Evolutionary conservation across 1,284 basidiomycete genomes (phyloP), one percentile per base, ranked within the genome.

Genomic region (Ustilago sp.): DNA sequence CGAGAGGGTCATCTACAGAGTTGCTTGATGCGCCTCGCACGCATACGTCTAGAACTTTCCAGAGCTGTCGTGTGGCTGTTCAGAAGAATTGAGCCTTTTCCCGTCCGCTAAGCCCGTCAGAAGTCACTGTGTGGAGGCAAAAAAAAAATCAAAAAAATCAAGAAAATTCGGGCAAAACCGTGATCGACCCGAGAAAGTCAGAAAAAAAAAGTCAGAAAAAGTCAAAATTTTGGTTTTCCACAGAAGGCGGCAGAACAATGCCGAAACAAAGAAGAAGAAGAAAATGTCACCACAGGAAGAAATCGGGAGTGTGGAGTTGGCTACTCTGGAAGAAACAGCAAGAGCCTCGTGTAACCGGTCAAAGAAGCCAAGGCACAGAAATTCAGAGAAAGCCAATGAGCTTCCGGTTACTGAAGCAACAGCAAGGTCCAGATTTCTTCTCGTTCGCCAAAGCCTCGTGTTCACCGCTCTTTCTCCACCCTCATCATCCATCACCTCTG

Each of bases 151-250:
- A n/a, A n/a, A 23, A 28, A 31, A 19, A 48, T 5, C 19, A n/a
- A 31, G 7, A 32, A 8, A 15, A 41, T 63, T 72, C 64, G 69
- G 69, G 63, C 47, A 31, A 67, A 72, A 72, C 69, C 69, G 69
- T 72, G 69, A 66, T 55, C 58, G 41, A 23, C 6, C 34, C 8
- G 0, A 7, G 19, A 43, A 45, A 45, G 7, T 15, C 13, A 45
- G 17, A 15, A 45, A 48, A 15, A 23, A 19, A 23, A 31, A 8
- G 9, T 4, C 8, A n/a, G 12, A 31, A 50, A 50, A 48, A 48
- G 17, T 15, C 7, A 41, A 41, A 41, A 41, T 45, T 35, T 13
- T 41, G 39, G 43, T 6, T 45, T n/a, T 23, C 6, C 31, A 50
- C 31, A 54, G 51, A 60, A 48, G 68, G 56, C 51, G 64, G 57